Conservation (phyloP, 257 asterid genomes). For the Primulina tabacum region DNA sequence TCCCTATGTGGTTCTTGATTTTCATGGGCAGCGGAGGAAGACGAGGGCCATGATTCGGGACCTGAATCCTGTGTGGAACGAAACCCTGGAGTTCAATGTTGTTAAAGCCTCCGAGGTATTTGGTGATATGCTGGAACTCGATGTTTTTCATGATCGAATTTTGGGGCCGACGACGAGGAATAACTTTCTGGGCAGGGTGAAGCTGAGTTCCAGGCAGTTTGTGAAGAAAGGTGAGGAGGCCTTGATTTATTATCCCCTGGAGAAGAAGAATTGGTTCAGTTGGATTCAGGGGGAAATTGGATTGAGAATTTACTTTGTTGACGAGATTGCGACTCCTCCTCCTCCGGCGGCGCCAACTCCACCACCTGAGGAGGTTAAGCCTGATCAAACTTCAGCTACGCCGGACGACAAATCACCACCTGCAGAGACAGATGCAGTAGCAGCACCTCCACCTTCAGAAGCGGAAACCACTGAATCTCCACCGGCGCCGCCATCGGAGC, state of each 20-base stretch:
- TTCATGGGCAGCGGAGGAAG: conserved; percentile 76
- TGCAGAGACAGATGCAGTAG: too few relatives aligned
- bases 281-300: conserved; percentile 89
- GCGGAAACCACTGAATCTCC: conserved; percentile 4
- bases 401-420: conserved; percentile 1
- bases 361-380: conserved; percentile 27
- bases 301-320: conserved; percentile 63
- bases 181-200: conserved; percentile 65
- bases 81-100: conserved; percentile 56
- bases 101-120: conserved; percentile 60
- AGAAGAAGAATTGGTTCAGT: conserved; percentile 54
- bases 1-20: conserved; percentile 70
- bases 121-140: conserved; percentile 72
- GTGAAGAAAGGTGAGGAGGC: conserved; percentile 94
- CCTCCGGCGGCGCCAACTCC: not conserved
- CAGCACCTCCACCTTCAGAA: conserved; percentile 20
- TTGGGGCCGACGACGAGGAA: conserved; percentile 42
- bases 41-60: conserved; percentile 63
- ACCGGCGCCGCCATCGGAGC: conserved; percentile 22
- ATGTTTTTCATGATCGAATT: conserved; percentile 56
- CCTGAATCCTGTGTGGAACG: conserved; percentile 77
- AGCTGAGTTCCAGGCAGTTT: conserved; percentile 60
- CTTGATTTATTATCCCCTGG: conserved; percentile 67
- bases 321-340: conserved; percentile 40
- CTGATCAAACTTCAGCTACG: conserved; percentile 26